Conservation (phyloP, 2,329 filamentous ascomycete species). For the Aspergillus thermomutatus region DNA sequence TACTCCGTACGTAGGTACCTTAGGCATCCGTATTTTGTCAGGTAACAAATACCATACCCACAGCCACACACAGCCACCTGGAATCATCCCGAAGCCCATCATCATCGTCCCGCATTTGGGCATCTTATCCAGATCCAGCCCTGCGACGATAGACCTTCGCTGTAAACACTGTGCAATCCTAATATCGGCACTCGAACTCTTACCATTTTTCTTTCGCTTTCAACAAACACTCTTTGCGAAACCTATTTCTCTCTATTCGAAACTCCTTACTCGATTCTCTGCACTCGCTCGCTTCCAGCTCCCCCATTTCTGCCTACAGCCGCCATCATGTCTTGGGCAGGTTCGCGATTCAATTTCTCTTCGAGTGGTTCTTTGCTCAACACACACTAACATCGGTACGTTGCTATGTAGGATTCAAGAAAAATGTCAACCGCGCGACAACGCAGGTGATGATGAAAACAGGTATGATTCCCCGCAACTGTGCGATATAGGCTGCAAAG, state of each 20-base stretch:
- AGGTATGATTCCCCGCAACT: slow-evolving; percentile 48
- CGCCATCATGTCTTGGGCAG: slow-evolving; percentile 67
- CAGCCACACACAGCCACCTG: slow-evolving; percentile 14
- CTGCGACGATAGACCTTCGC: background rate
- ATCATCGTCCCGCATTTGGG: slow-evolving; percentile 13
- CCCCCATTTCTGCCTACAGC: slow-evolving; percentile 10
- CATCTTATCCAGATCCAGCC: slow-evolving; percentile 1
- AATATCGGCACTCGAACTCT: background rate
- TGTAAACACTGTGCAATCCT: background rate
- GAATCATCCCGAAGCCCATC: slow-evolving; percentile 7
- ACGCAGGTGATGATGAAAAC: slow-evolving; percentile 99
- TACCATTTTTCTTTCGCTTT: background rate
- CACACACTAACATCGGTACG: slow-evolving; percentile 4
- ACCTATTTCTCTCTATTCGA: background rate
- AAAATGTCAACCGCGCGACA: slow-evolving; percentile 97
- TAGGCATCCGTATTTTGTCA: background rate
- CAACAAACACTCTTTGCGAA: background rate
- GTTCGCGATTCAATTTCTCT: slow-evolving; percentile 38
- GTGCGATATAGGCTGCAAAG: background rate
- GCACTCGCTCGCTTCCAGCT: background rate
- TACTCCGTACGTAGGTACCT: background rate
- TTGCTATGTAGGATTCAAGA: slow-evolving; percentile 69
- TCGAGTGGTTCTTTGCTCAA: background rate
- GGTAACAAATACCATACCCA: background rate
- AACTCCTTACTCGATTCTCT: background rate